phyloP scores from a whole-genome alignment of 352 stramenopile species.

The Plasmopara viticola region DNA sequence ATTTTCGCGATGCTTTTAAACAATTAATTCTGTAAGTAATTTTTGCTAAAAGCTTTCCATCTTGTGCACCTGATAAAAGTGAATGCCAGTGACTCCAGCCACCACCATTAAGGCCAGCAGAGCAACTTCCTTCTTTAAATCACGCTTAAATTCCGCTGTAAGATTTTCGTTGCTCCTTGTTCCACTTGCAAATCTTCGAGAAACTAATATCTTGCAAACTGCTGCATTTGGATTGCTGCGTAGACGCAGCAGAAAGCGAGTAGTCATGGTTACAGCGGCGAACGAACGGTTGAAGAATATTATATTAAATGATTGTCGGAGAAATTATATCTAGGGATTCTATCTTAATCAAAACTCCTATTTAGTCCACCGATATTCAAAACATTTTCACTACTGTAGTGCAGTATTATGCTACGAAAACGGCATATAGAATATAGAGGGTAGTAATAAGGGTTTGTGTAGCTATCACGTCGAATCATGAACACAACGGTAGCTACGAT shows the following conservation, averaged over 20 bases:
- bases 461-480: slow-evolving; percentile 3
- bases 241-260: slow-evolving; percentile 17
- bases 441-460: no score
- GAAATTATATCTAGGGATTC: no score
- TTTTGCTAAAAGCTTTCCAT: no score
- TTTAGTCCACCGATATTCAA: no score
- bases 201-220: neutral
- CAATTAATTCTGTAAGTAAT: neutral
- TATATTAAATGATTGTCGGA: no score
- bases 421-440: no score
- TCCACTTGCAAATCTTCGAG: slow-evolving; percentile 18
- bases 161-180: slow-evolving; percentile 34
- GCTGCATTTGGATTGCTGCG: neutral
- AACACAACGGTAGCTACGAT: slow-evolving; percentile 17
- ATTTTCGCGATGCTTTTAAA: slow-evolving; percentile 47
- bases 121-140: slow-evolving; percentile 43
- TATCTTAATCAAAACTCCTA: no score
- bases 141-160: slow-evolving; percentile 59
- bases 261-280: slow-evolving; percentile 5
- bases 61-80: slow-evolving; percentile 52
- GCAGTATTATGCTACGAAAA: no score
- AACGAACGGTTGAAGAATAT: no score
- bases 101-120: slow-evolving; percentile 42
- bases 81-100: slow-evolving; percentile 42
- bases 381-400: no score